Evolutionary conservation across 1,284 basidiomycete genomes (phyloP).

Genomic region (Puccinia hordei): DNA sequence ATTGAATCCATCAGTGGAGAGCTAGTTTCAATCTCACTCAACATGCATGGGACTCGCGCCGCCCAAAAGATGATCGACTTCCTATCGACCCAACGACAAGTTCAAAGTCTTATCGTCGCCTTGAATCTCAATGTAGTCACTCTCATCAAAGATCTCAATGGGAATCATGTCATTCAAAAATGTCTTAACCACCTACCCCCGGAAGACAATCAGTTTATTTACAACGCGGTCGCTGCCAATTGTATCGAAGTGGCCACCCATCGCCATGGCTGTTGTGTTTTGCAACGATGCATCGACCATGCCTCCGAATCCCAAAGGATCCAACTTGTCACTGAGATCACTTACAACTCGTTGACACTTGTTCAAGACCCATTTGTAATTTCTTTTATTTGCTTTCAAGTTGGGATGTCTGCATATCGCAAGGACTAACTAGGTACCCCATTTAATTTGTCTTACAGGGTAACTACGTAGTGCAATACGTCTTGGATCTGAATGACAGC

Average conservation of each 20-base stretch:
- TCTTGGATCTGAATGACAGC: slow-evolving; percentile 95
- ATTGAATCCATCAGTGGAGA: slow-evolving; percentile 97
- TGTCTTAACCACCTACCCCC: slow-evolving; percentile 96
- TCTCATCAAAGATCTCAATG: slow-evolving; percentile 99
- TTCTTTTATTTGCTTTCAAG: slow-evolving; percentile 74
- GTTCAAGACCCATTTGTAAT: slow-evolving; percentile 80
- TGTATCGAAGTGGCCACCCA: slow-evolving; percentile 99
- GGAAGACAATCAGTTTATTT: slow-evolving; percentile 99
- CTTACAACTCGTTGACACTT: slow-evolving; percentile 92
- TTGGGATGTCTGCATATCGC: slow-evolving; percentile 67
- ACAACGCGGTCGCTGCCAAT: slow-evolving; percentile 97
- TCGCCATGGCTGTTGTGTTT: slow-evolving; percentile 96
- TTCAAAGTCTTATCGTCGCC: slow-evolving; percentile 94
- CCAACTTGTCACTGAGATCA: slow-evolving; percentile 98
- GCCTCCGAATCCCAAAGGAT: slow-evolving; percentile 92
- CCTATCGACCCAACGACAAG: slow-evolving; percentile 91
- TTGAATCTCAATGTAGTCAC: slow-evolving; percentile 97
- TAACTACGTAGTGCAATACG: slow-evolving; percentile 78
- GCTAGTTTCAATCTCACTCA: slow-evolving; percentile 94
- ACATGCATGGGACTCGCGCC: slow-evolving; percentile 99
- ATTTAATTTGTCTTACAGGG: slow-evolving; percentile 48
- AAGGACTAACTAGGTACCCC: slow-evolving; percentile 12
- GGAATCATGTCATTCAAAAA: slow-evolving; percentile 99
- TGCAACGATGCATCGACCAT: slow-evolving; percentile 98
- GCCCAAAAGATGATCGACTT: slow-evolving; percentile 99